These are phyloP conservation scores for Quercus alba DNA, from an alignment of 306 rosid species.

Conservation along the genomic window DNA sequence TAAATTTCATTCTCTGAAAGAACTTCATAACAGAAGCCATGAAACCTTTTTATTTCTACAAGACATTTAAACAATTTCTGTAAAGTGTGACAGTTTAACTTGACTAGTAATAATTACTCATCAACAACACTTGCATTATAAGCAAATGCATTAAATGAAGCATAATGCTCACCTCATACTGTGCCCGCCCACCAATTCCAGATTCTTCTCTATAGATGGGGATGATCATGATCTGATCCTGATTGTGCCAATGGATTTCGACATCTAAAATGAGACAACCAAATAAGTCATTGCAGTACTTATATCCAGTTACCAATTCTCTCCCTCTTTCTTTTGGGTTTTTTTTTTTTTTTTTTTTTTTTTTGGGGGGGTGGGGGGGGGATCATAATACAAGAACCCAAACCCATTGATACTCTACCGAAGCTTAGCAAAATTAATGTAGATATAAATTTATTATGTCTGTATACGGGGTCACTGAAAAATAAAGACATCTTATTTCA, in stretches of 20 bases:
- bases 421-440: neutral
- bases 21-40: neutral
- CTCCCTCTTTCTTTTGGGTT: too few relatives aligned
- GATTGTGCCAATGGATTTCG: conserved; percentile 57
- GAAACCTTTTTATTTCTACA: neutral
- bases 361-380: neutral
- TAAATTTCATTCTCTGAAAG: neutral
- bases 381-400: neutral
- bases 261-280: conserved; percentile 45
- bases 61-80: neutral
- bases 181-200: conserved; percentile 64
- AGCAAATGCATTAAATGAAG: neutral
- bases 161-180: conserved; percentile 59
- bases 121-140: neutral
- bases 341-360: neutral
- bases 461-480: neutral
- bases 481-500: neutral
- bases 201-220: conserved; percentile 54
- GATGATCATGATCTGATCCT: conserved; percentile 40
- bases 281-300: conserved; percentile 3
- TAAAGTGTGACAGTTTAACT: neutral
- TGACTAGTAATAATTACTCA: neutral
- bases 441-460: neutral
- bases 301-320: too few relatives aligned
- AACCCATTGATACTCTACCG: neutral